Base-by-base conservation (phyloP, 805 yeast species). In the Komagataella mondaviorum region DNA sequence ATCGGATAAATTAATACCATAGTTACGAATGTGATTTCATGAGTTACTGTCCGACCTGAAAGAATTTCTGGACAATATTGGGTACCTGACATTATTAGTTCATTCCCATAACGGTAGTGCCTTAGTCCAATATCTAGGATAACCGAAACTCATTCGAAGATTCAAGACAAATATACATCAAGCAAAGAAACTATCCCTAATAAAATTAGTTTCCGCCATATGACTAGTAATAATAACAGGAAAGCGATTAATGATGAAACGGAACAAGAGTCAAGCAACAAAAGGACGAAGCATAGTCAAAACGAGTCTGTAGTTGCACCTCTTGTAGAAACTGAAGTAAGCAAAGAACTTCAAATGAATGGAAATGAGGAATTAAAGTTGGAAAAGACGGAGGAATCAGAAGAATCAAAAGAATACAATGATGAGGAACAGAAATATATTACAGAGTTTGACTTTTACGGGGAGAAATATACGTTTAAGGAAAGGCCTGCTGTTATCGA, bases 401-500 rank as follows among this genome's bases (percentile, higher is more conserved):
- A 57, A 5, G 57, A 57, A 6, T 56, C 49, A 16, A 57, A 52
- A 39, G 55, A 49, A 6, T 52, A 54, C 2, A 48, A 55, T 8
- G 59, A 58, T 5, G 60, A 55, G 36, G 65, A 64, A 49, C 66
- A 63, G 0, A 57, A 51, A 6, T 57, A 55, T 2, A 71, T 71
- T 51, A 71, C 73, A 4, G 69, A 72, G 2, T 82, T 83, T 63
- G 73, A 73, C 39, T 83, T 82, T 63, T 95, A 88, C 61, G 96
- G 96, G 1, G 78, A 78, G 14, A 72, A 76, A 52, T 88, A 90
- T 64, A 79, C 87, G 20, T 93, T 85, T 67, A 87, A 85, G 59
- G 98, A 91, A 63, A 74, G 97, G 53, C 93, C 98, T 0, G 88
- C 96, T 4, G 98, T 89, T 3, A 74, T 90, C 8, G 99, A 91